phyloP scores from a whole-genome alignment of 495 filamentous ascomycete genomes.

The Pseudomonodictys pantanalensis region DNA sequence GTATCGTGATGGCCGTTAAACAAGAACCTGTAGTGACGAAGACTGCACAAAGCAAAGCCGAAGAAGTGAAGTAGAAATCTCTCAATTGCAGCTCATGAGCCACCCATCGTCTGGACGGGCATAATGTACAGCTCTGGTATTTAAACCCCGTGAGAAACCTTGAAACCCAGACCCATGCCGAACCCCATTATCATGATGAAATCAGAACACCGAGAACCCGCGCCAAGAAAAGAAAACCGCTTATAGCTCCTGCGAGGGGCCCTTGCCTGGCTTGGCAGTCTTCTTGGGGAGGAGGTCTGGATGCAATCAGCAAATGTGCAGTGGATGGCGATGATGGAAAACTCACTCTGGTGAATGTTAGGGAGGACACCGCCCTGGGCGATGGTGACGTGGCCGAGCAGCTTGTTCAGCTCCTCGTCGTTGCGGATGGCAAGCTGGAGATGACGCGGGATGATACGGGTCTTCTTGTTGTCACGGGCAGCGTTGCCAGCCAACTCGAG shows the following conservation, averaged over 20 bases:
- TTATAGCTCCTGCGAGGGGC: conserved; percentile 86
- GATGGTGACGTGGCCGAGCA: conserved; percentile 97
- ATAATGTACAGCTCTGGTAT: conserved; percentile 86
- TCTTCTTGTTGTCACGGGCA: conserved; percentile 99
- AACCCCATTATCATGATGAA: conserved; percentile 86
- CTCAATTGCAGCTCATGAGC: conserved; percentile 47
- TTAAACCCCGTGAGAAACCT: conserved; percentile 62
- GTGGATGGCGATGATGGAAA: conserved; percentile 3
- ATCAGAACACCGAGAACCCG: conserved; percentile 39
- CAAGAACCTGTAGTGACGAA: no score
- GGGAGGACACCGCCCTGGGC: conserved; percentile 99
- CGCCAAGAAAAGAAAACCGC: conserved; percentile 45
- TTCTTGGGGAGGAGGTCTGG: conserved; percentile 97
- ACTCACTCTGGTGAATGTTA: conserved; percentile 97
- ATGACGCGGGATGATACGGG: conserved; percentile 98
- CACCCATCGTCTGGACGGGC: conserved; percentile 61
- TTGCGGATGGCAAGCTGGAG: conserved; percentile 99
- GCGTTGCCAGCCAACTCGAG: conserved; percentile 98
- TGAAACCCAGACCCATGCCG: conserved; percentile 69
- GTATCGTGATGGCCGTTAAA: no score
- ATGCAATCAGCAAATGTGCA: conserved; percentile 45
- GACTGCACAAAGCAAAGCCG: neutral
- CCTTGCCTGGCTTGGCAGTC: conserved; percentile 89
- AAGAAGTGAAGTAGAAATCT: conserved; percentile 17
- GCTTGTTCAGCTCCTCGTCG: conserved; percentile 99